Percentiles rank a stretch among this genome's conserved stretches.
Conservation (phyloP, 129 eudicot genomes). For the Artemisia annua region DNA sequence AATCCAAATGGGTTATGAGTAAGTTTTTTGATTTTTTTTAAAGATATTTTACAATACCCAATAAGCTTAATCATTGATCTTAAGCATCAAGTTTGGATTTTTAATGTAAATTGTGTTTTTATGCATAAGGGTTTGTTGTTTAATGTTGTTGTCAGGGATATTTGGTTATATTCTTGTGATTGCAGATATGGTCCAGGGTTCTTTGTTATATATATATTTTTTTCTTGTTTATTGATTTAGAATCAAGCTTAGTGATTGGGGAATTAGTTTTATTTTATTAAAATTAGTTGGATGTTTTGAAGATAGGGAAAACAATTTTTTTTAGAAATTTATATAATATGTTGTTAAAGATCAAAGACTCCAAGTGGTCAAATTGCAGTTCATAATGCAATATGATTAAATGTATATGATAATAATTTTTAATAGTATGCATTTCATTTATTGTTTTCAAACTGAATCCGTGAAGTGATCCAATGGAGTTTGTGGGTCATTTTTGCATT, state of each 20-base stretch:
- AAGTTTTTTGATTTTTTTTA: too few relatives aligned
- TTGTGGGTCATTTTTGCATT: constrained; percentile 56
- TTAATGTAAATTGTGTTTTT: background rate
- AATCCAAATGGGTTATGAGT: too few relatives aligned
- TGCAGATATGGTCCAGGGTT: constrained; percentile 8
- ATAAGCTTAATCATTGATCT: constrained; percentile 26
- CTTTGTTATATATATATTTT: background rate
- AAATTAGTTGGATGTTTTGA: background rate
- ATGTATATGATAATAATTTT: constrained; percentile 1
- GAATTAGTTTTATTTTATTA: background rate
- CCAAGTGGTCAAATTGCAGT: background rate
- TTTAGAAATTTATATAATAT: background rate
- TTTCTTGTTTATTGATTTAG: background rate
- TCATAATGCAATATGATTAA: background rate
- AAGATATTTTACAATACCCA: constrained; percentile 1
- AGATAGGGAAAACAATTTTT: too few relatives aligned
- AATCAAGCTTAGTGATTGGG: background rate
- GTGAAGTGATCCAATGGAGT: constrained; percentile 52
- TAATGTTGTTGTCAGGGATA: background rate
- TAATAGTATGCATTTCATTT: constrained; percentile 41
- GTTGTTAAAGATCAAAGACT: constrained; percentile 23
- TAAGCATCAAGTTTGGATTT: constrained; percentile 7
- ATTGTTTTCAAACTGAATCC: constrained; percentile 52
- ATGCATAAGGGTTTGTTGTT: background rate
- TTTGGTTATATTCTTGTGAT: constrained; percentile 19